Evolutionary conservation across 1,284 basidiomycete species (phyloP).

Genomic region (Inonotus hispidus): DNA sequence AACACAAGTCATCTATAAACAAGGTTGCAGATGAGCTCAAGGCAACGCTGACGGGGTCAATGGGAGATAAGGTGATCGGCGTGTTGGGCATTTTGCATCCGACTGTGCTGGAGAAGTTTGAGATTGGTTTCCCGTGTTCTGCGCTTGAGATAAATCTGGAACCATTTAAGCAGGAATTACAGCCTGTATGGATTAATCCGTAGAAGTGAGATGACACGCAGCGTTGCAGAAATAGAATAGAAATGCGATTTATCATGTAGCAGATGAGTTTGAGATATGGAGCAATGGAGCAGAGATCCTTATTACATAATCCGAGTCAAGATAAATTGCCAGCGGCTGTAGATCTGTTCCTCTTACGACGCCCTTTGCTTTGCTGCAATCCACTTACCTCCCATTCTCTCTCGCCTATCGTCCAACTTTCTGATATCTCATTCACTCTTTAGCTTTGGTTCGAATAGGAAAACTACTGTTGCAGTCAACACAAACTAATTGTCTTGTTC

Average conservation of each 20-base stretch:
- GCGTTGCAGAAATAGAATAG: not conserved
- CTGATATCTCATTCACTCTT: not conserved
- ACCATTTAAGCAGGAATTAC: slow-evolving; percentile 77
- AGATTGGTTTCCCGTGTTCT: slow-evolving; percentile 94
- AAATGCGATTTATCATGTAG: not conserved
- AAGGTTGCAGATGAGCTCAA: slow-evolving; percentile 33
- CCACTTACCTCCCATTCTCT: not conserved
- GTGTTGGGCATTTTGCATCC: slow-evolving; percentile 88
- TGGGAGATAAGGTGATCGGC: slow-evolving; percentile 72
- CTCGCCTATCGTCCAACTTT: not conserved
- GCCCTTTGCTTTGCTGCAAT: not conserved
- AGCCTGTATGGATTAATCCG: slow-evolving; percentile 35
- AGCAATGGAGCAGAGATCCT: not conserved
- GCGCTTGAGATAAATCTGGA: slow-evolving; percentile 92
- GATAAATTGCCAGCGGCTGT: not conserved
- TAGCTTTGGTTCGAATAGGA: not conserved
- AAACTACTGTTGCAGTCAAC: not conserved
- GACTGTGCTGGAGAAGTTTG: slow-evolving; percentile 85
- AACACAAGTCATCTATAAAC: slow-evolving; percentile 26
- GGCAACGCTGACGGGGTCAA: slow-evolving; percentile 26
- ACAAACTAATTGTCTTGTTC: not conserved
- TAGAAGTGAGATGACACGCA: not conserved
- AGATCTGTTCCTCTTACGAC: not conserved
- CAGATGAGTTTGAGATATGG: not conserved
- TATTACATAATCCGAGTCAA: not conserved